Conservation (phyloP, 768 basidiomycete genomes). For the Leucocoprinus sp. region DNA sequence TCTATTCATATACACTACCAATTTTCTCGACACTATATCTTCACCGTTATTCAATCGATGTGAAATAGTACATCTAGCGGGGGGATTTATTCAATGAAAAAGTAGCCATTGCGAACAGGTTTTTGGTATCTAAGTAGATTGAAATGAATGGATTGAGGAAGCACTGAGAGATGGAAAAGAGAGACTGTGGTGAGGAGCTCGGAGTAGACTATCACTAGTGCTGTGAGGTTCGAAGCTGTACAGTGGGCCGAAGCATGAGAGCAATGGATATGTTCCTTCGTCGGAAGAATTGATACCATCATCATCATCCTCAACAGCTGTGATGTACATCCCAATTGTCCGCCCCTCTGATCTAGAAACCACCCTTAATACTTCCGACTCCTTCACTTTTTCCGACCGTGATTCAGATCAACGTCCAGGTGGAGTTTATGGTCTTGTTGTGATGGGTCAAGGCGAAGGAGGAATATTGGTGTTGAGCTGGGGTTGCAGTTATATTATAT, state of each 20-base stretch:
- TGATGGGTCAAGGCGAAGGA: slow-evolving; percentile 84
- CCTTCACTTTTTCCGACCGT: slow-evolving; percentile 44
- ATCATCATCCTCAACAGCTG: slow-evolving; percentile 11
- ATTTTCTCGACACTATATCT: slow-evolving; percentile 82
- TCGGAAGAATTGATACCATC: neutral
- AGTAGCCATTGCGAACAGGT: slow-evolving; percentile 77
- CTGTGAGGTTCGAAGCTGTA: slow-evolving; percentile 90
- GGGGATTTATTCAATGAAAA: slow-evolving; percentile 90
- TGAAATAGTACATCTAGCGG: slow-evolving; percentile 72
- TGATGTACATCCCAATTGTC: slow-evolving; percentile 54
- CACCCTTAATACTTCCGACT: slow-evolving; percentile 62
- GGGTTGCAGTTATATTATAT: slow-evolving; percentile 22
- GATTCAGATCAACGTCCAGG: slow-evolving; percentile 70
- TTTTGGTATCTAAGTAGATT: slow-evolving; percentile 86
- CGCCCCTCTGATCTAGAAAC: slow-evolving; percentile 68
- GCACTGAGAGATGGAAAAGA: slow-evolving; percentile 71
- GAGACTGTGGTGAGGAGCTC: slow-evolving; percentile 91
- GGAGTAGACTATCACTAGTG: slow-evolving; percentile 77
- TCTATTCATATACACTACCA: slow-evolving; percentile 89
- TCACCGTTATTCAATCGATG: slow-evolving; percentile 85
- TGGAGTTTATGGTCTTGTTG: slow-evolving; percentile 79
- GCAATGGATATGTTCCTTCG: slow-evolving; percentile 10
- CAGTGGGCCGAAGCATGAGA: slow-evolving; percentile 54
- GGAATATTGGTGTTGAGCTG: slow-evolving; percentile 84
- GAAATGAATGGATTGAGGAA: slow-evolving; percentile 63